Base-by-base conservation (phyloP, 139 green algal genomes). In the Zygnema cylindricum region DNA sequence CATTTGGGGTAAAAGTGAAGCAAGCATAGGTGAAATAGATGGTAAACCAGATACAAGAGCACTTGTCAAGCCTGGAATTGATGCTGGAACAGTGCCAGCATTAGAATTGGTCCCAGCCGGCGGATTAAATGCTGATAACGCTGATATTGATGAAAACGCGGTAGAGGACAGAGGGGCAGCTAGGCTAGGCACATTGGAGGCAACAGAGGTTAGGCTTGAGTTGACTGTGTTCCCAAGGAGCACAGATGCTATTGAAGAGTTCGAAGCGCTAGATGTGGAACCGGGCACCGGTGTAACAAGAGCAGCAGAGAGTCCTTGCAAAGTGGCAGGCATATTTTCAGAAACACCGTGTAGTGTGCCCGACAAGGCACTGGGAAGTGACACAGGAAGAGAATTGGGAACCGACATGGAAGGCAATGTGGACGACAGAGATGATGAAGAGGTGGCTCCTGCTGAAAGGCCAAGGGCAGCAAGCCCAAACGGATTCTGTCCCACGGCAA, bases 1-100 rank as follows among this genome's bases (percentile, higher is more conserved):
- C 36, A 85, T 49, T 36, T 69, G 77, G 3, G 35, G 35, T 21
- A 38, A 39, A 16, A 85, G 36, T 36, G 35, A 77, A 23, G 77
- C 41, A 16, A 85, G 22, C 41, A 36, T 86, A n/a, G 32, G 25
- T 55, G 82, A 81, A 42, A 82, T 43, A 32, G 43, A 77, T 11
- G 85, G 32, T 55, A 81, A 86, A 32, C 38, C 32, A 11, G 81
- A 54, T 11, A 2, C 25, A 83, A 43, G 32, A 42, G n/a, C 43
- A 42, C 81, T 87, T 41, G 33, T 2, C n/a, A 57, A 3, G 2
- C 76, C 54, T 43, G 76, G 33, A 39, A 79, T 7, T 43, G 71
- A 41, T 23, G 71, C 16, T 63, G 49, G 16, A 63, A 63, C 49
- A 25, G 49, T 54, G 77, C 77, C 77, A 54, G 43, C 7, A 41